Base-by-base conservation (phyloP, 805 yeast genomes). In the Danielozyma ontarioensis region DNA sequence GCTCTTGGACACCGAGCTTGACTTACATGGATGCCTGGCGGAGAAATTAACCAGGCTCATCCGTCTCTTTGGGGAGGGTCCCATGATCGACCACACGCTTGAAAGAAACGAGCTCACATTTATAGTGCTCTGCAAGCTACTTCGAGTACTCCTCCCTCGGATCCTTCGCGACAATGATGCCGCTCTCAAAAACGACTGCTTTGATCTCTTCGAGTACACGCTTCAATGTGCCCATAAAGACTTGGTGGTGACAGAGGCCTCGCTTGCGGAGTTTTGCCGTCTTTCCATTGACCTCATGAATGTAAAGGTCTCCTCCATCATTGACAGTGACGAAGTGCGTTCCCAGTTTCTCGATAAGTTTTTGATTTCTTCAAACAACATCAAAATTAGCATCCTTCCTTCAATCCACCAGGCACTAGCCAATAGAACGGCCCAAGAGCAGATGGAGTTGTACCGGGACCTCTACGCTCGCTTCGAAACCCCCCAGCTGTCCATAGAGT, bases 201-300 rank as follows among this genome's bases (percentile, higher is more conserved):
- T 45, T 24, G 83, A 78, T 41, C 63, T 79, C 13, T 56, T 65
- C 25, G 49, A 56, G 1, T 79, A 76, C 68, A 39, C 76, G 6
- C 26, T 60, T 3, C 44, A 53, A 13, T 55, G 77, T 30, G 63
- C 65, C 3, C 54, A 58, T 1, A 72, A 64, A 21, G 45, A 52
- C 3, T 51, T 72, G 30, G 52, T 78, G 11, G 45, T 58, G 31
- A 69, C 76, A 1, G 65, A 59, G 15, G 14, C 16, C 2, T 57
- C 73, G 1, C 41, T 48, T 3, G 16, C 45, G 2, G 55, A 51
- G 15, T 53, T 69, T 14, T 47, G 67, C 3, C 44, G 43, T 11
- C 48, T 74, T 3, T 37, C 64, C 5, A 35, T 70, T 5, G 37
- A 39, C 13, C 36, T 68, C 23, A 35, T 68, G 19, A 40, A 40